Conservation (phyloP, 2,329 filamentous ascomycete genomes). For the Verticillium albo-atrum region DNA sequence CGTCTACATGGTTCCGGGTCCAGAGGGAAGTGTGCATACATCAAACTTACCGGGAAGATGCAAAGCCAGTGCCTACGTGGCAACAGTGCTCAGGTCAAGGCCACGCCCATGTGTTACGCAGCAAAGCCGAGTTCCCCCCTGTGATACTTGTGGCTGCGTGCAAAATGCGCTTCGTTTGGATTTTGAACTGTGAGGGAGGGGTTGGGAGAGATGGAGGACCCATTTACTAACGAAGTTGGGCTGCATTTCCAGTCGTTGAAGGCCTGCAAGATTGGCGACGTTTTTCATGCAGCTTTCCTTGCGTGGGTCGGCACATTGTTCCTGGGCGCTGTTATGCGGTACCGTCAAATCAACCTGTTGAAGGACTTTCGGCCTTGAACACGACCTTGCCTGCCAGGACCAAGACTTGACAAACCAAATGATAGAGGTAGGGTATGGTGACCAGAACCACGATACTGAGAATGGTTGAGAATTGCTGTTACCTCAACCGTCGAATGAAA, state of each 20-base stretch:
- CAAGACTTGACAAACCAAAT: too few relatives aligned
- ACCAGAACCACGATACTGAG: too few relatives aligned
- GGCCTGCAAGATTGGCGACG: neutral
- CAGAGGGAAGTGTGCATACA: neutral
- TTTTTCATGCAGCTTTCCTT: neutral
- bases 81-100: neutral
- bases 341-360: too few relatives aligned
- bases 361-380: too few relatives aligned
- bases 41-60: neutral
- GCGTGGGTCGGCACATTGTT: neutral
- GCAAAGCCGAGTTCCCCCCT: neutral
- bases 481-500: too few relatives aligned
- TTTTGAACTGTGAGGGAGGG: neutral
- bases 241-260: neutral
- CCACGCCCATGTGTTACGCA: neutral
- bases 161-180: neutral
- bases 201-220: neutral
- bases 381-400: too few relatives aligned
- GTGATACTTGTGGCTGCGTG: neutral
- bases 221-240: neutral
- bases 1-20: neutral
- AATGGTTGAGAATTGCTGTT: too few relatives aligned
- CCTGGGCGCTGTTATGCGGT: too few relatives aligned
- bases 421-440: too few relatives aligned
- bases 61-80: neutral